These are phyloP conservation scores for Globisporangium lucens DNA, from an alignment of 352 stramenopile genomes.

Conservation along the genomic window DNA sequence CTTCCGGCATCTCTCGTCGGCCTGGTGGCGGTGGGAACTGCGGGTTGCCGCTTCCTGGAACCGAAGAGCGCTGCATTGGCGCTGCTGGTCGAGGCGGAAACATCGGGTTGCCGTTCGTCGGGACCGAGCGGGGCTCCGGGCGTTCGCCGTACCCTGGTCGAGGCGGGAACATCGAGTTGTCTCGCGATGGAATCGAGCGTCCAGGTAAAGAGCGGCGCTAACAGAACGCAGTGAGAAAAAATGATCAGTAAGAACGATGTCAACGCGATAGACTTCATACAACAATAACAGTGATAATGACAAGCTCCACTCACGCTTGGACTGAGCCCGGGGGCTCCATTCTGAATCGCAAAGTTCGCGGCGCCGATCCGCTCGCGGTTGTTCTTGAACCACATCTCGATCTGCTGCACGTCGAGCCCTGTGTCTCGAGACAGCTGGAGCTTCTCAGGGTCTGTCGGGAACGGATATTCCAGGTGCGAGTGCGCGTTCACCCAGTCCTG, in stretches of 20 bases:
- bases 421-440: conserved; percentile 73
- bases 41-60: conserved; percentile 45
- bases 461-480: conserved; percentile 57
- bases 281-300: not conserved
- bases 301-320: conserved; percentile 18
- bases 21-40: conserved; percentile 57
- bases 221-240: not conserved
- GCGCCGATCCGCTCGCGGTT: conserved; percentile 57
- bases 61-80: conserved; percentile 39
- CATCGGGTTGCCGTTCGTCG: conserved; percentile 58
- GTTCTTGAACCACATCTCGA: conserved; percentile 84
- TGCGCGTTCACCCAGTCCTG: conserved; percentile 77
- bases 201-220: conserved; percentile 26
- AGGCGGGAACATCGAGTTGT: conserved; percentile 58
- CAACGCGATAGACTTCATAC: not conserved
- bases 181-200: conserved; percentile 54
- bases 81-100: conserved; percentile 53
- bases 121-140: conserved; percentile 59
- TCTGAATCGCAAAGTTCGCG: conserved; percentile 25
- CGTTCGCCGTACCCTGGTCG: conserved; percentile 41
- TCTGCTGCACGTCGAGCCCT: conserved; percentile 72
- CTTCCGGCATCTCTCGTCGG: conserved; percentile 34
- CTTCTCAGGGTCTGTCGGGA: conserved; percentile 65
- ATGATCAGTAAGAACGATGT: conserved; percentile 1
- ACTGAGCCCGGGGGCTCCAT: conserved; percentile 20